Base-by-base conservation (phyloP, 495 filamentous ascomycete genomes). In the Friedmanniomyces endolithicus region DNA sequence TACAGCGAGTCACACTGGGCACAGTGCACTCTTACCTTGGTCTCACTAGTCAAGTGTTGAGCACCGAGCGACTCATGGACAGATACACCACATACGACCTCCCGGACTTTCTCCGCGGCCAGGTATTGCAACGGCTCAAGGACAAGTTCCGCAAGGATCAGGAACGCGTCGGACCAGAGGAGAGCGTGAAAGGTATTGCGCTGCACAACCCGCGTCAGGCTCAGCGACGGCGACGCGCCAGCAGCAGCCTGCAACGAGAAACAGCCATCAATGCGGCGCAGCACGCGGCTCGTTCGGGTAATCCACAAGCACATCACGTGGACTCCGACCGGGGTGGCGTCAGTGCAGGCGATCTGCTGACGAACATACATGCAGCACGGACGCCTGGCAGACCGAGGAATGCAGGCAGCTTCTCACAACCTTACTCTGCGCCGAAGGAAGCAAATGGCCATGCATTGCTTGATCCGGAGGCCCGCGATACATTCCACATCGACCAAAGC, bases 1-100 rank as follows among this genome's bases (percentile, higher is more conserved):
- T 98, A 31, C 92, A 98, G 64, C 76, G 92, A 53, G 92, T 98
- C 19, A 97, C 94, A 1, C 85, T 98, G 40, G 82, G 87, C 0
- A 96, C 94, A 1, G 94, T 86, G 0, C 88, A 95, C 70, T 84
- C 87, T 8, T 98, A 98, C 63, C 81, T 98, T 16, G 92, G 92
- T 1, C 68, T 98, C 34, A 94, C 85, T 1, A 84, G 81, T 39
- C 94, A 98, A 57, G 90, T 98, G 0, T 71, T 97, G 20, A 82
- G 86, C 2, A 95, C 88, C 19, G 92, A 98, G 64, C 82, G 84
- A 53, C 81, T 88, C 48, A 94, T 97, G 83, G 84, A 88, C 63
- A 86, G 83, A 56, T 96, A 88, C 64, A 95, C 92, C 0, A 85
- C 82, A 19, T 87, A 88, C 65, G 88, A 97, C 62, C 73, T 98